Base-by-base conservation (phyloP, 345 rosid species). In the Turnera subulata region DNA sequence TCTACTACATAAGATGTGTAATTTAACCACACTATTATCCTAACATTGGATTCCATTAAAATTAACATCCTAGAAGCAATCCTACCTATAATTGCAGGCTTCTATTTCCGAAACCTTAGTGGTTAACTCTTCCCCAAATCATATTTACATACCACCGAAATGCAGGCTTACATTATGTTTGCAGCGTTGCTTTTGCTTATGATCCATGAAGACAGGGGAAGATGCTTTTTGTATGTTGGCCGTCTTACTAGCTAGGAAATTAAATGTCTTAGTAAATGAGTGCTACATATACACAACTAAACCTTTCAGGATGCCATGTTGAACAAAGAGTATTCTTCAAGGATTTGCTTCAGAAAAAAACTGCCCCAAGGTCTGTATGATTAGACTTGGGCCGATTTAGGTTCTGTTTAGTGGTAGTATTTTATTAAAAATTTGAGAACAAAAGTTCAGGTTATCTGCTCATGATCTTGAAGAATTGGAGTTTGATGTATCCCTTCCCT, bases 181-280 rank as follows among this genome's bases (percentile, higher is more conserved):
- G 99, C 93, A 11, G 99, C 99, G 0, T 66, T 94, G 59, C 66
- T 94, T 50, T 80, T 94, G 62, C 93, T 94, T 47, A 97, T 94
- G 62, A 90, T n/a, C n/a, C n/a, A n/a, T 94, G 99, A 94, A 94
- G 81, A 94, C 99, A 1, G 99, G 90, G 75, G 99, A 94, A 80
- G 99, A 94, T 58, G 96, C 91, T 6, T 94, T 94, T 73, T 94
- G 99, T 97, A 94, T 94, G 95, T 81, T 94, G 24, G 93, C 99
- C 2, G 99, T 94, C 43, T 89, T 94, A 54, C 67, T 94, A 62
- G 99, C 90, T n/a, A n/a, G n/a, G n/a, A n/a, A n/a, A n/a, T n/a
- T n/a, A 75, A 88, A 94, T 39, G 96, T 94, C 38, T 72, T 94
- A 76, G 99, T 88, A 42, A 92, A 76, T 73, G 97, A 94, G 69